A percentile compares a stretch with the other conserved stretches of the same genome.
phyloP scores from a whole-genome alignment of 108 stramenopile genomes.

The Chaetoceros tenuissimus region DNA sequence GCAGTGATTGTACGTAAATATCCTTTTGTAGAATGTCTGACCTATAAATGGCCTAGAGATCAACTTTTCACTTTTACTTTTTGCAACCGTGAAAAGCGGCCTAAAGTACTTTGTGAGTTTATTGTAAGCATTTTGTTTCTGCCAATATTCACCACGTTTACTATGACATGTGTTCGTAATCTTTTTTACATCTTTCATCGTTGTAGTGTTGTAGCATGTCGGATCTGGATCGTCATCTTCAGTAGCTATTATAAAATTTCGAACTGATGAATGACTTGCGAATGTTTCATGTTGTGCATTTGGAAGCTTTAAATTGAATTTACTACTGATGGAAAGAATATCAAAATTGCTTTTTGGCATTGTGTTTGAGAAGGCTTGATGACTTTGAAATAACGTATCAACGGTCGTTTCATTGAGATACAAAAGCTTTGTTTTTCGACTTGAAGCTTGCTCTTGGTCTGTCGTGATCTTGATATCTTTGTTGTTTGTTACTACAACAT shows the following conservation, averaged over 20 bases:
- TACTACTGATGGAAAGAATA: conserved; percentile 25
- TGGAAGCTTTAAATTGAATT: conserved; percentile 10
- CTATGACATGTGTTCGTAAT: conserved; percentile 26
- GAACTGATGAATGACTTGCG: conserved; percentile 25
- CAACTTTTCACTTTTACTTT: too few species aligned
- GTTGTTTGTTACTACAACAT: too few species aligned
- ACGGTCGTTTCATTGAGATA: too few species aligned
- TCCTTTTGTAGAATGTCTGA: too few species aligned
- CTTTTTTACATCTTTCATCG: conserved; percentile 8
- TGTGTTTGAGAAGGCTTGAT: too few species aligned
- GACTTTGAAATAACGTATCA: too few species aligned
- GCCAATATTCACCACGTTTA: not conserved
- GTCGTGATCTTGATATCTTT: too few species aligned
- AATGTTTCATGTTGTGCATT: conserved; percentile 24
- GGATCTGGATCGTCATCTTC: conserved; percentile 40
- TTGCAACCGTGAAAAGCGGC: conserved; percentile 12
- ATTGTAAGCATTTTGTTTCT: not conserved
- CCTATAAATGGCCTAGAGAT: too few species aligned
- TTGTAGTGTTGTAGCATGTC: conserved; percentile 15
- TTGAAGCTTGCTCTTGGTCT: too few species aligned
- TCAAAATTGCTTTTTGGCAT: too few species aligned
- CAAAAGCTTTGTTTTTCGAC: too few species aligned
- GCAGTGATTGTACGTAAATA: too few species aligned
- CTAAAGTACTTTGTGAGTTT: conserved; percentile 12
- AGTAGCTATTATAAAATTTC: conserved; percentile 30